Evolutionary conservation across 345 rosid species (phyloP), one percentile per base, ranked within the genome.

Genomic region (Fremontodendron californicum): DNA sequence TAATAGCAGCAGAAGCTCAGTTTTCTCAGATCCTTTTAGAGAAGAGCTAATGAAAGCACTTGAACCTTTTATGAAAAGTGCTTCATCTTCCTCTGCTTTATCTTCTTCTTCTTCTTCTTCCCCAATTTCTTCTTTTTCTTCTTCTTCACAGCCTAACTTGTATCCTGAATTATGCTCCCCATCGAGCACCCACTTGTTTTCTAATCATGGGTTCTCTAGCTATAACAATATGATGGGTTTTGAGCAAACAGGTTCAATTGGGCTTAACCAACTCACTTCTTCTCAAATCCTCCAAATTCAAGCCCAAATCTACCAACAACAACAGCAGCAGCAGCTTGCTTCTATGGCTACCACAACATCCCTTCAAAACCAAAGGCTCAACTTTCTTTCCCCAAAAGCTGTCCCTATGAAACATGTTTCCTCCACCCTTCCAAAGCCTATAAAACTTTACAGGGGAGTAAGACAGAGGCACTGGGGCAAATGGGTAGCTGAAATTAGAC

Each of bases 391-490:
- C 27, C 89, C 89, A 37, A 91, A 85, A 57, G 76, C 96, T 11
- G 80, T 85, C 27, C 85, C 90, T 21, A 92, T 92, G 98, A 92
- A 90, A 79, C 86, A 77, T 35, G 73, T 75, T 37, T 33, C 68
- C 45, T 3, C 62, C 19, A 13, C 72, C 46, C 78, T 77, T 10
- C 62, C 83, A 15, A 93, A 88, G 82, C 72, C 90, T 65, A 80
- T 87, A 35, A 92, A 92, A 65, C 94, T 92, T 3, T 92, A 88
- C 81, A 68, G 97, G 77, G 98, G 98, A 76, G 96, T 94, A 74
- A 90, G 98, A 78, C 98, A 94, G 85, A 80, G 98, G 63, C 98
- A 94, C 74, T 94, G 97, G 97, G 97, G 98, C n/a, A 94, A 94
- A 66, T 94, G 97, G 98, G 98, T 92, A 0, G 97, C 98, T 39